Conservation (phyloP, 371 early-diverging fungal species). For the Circinella minor region DNA sequence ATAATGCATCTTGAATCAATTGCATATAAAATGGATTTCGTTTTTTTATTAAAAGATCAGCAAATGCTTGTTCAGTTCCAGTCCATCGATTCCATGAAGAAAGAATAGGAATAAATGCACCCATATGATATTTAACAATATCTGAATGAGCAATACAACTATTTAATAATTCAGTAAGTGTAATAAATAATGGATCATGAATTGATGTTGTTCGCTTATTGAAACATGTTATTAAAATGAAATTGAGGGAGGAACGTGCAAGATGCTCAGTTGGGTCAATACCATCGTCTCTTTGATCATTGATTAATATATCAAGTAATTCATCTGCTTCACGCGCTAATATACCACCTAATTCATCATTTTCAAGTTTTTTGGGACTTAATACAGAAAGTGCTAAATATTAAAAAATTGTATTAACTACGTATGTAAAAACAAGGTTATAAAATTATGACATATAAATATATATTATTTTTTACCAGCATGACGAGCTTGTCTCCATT, state of each 20-base stretch:
- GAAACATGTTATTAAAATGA: not conserved
- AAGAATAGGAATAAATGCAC: conserved; percentile 9
- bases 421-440: too few species aligned
- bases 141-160: not conserved
- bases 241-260: not conserved
- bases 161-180: not conserved
- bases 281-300: not conserved
- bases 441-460: too few species aligned
- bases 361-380: conserved; percentile 4
- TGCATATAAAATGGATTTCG: not conserved
- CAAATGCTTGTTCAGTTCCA: not conserved
- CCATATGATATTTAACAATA: not conserved
- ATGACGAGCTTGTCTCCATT: not conserved
- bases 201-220: conserved; percentile 6
- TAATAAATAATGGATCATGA: conserved; percentile 1
- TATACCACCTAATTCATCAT: not conserved
- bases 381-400: not conserved
- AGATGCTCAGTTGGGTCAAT: not conserved
- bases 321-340: not conserved
- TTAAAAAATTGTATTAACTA: too few species aligned
- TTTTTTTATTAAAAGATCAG: not conserved
- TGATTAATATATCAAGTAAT: not conserved
- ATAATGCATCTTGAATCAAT: conserved; percentile 4
- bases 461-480: not conserved
- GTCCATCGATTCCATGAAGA: not conserved